A percentile compares a stretch with the other conserved stretches of the same genome.
phyloP scores from a whole-genome alignment of 495 filamentous ascomycete genomes.

The Melanomma pulvis-pyrius region DNA sequence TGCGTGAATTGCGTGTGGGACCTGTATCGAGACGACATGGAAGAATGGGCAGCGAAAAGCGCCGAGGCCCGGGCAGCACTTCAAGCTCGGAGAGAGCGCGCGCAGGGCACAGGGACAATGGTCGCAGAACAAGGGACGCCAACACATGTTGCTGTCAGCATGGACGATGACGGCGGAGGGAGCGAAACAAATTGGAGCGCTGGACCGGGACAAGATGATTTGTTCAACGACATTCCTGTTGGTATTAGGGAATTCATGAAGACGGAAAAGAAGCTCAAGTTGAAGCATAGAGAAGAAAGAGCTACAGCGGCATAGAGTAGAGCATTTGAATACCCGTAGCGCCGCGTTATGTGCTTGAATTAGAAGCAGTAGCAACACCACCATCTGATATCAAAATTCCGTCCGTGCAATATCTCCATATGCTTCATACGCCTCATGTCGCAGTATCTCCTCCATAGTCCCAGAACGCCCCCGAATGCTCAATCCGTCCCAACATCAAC shows the following conservation, averaged over 20 bases:
- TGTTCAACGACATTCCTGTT: constrained; percentile 84
- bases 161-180: constrained; percentile 83
- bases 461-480: background rate
- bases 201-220: constrained; percentile 55
- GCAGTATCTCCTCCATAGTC: background rate
- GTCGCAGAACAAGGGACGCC: constrained; percentile 39
- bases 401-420: background rate
- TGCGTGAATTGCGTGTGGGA: constrained; percentile 99
- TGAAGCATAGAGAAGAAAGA: constrained; percentile 57
- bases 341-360: too few relatives aligned
- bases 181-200: constrained; percentile 68
- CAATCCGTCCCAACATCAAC: constrained; percentile 68
- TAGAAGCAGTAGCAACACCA: too few relatives aligned
- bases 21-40: constrained; percentile 82
- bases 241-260: constrained; percentile 98
- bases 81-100: constrained; percentile 45
- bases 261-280: constrained; percentile 87
- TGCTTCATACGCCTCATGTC: background rate
- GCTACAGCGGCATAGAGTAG: constrained; percentile 7
- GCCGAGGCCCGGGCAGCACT: constrained; percentile 57
- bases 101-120: constrained; percentile 46
- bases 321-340: constrained; percentile 1
- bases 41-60: constrained; percentile 73
- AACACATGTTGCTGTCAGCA: constrained; percentile 54
- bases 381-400: background rate